Percentiles rank a stretch among this genome's conserved stretches.
Evolutionary conservation across 2,329 filamentous ascomycete genomes (phyloP).

Genomic region (Trichoderma asperellum): DNA sequence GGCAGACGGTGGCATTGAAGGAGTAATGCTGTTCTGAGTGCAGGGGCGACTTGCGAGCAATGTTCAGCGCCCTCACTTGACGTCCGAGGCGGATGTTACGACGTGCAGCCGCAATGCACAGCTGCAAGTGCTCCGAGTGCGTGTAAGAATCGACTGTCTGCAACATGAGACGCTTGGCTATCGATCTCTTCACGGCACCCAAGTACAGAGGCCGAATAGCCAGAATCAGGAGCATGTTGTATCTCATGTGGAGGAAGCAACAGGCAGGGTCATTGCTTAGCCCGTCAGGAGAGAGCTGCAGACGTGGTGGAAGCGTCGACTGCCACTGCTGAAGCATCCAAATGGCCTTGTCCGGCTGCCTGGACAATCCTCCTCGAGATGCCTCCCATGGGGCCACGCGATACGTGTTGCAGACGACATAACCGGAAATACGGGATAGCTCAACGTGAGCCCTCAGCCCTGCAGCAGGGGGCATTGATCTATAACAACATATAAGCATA

Average conservation of each 20-base stretch:
- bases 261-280: conserved; percentile 48
- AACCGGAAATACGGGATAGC: conserved; percentile 52
- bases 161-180: conserved; percentile 47
- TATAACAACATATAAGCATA: conserved; percentile 32
- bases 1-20: conserved; percentile 55
- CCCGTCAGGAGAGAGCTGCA: conserved; percentile 45
- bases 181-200: conserved; percentile 51
- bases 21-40: conserved; percentile 53
- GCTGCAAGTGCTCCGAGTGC: conserved; percentile 39
- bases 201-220: conserved; percentile 54
- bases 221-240: conserved; percentile 56
- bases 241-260: conserved; percentile 54
- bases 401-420: conserved; percentile 54
- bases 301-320: conserved; percentile 42
- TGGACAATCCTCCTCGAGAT: conserved; percentile 35
- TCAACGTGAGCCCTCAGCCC: conserved; percentile 53
- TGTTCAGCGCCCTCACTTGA: conserved; percentile 44
- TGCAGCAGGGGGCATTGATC: conserved; percentile 48
- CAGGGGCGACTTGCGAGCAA: conserved; percentile 45
- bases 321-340: conserved; percentile 50
- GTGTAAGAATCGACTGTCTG: conserved; percentile 34
- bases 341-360: conserved; percentile 47
- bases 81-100: conserved; percentile 51
- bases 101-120: conserved; percentile 51
- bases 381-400: conserved; percentile 43